Conservation (phyloP, 75 land plant genomes). For the Picea sitchensis region DNA sequence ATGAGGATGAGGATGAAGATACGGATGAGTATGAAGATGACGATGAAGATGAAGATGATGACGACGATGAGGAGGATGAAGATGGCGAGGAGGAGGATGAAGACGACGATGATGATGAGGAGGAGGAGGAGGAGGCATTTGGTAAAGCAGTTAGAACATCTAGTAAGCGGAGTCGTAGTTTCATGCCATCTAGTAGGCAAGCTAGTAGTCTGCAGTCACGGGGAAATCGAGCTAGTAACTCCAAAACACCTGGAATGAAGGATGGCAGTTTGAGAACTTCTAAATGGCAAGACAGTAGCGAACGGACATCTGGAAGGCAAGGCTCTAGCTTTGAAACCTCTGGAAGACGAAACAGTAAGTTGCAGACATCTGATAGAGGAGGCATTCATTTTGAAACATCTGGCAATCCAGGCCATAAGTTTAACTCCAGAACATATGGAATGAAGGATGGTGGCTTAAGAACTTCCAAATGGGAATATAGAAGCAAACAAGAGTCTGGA, state of each 20-base stretch:
- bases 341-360: neutral
- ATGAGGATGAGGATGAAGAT: neutral
- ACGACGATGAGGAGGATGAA: neutral
- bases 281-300: neutral
- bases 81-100: neutral
- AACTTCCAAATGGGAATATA: neutral
- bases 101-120: neutral
- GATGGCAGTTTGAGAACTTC: neutral
- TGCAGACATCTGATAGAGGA: neutral
- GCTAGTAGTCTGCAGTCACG: neutral
- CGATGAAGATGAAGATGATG: neutral
- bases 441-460: neutral
- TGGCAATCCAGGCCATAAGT: neutral
- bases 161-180: neutral
- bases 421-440: too few relatives aligned
- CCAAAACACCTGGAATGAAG: neutral
- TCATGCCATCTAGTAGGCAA: neutral
- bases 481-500: neutral
- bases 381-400: neutral
- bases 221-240: neutral
- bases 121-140: conserved; percentile 24
- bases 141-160: neutral
- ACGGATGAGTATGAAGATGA: conserved; percentile 6
- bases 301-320: neutral
- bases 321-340: neutral